Conservation (phyloP, 2,329 filamentous ascomycete genomes). For the Apiospora koreana region DNA sequence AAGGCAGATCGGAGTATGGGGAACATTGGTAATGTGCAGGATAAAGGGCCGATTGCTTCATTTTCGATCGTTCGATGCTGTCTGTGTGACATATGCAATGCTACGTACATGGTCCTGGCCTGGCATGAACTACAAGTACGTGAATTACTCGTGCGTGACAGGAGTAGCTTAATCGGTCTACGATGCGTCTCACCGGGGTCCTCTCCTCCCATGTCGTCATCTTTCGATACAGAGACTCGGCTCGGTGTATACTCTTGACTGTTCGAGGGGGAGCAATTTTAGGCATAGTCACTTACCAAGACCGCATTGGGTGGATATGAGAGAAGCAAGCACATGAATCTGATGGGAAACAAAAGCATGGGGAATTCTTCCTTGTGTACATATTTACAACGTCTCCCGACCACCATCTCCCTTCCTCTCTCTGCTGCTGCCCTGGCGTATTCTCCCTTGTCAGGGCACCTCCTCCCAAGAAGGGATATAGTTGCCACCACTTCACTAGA, state of each 20-base stretch:
- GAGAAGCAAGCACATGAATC: background rate
- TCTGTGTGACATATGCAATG: background rate
- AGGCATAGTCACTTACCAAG: background rate
- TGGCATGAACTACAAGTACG: background rate
- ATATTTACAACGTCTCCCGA: slow-evolving; percentile 7
- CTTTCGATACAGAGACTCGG: background rate
- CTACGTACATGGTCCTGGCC: background rate
- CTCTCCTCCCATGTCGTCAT: background rate
- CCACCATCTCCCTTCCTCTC: background rate
- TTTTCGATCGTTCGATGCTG: background rate
- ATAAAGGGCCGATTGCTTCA: background rate
- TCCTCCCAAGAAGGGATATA: background rate
- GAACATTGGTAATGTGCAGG: background rate
- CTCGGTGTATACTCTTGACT: background rate
- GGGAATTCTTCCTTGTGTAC: slow-evolving; percentile 8
- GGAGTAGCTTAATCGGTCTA: background rate
- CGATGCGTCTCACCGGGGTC: background rate
- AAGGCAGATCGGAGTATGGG: background rate
- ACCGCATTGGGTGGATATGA: background rate
- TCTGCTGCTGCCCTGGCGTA: background rate
- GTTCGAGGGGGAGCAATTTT: too few relatives aligned
- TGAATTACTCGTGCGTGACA: too few relatives aligned
- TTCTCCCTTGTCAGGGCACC: background rate
- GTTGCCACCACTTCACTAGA: background rate
- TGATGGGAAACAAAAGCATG: slow-evolving; percentile 8